A percentile compares a stretch with the other conserved stretches of the same genome.
Evolutionary conservation across 306 rosid genomes (phyloP).

Genomic region (Fagus sylvatica): DNA sequence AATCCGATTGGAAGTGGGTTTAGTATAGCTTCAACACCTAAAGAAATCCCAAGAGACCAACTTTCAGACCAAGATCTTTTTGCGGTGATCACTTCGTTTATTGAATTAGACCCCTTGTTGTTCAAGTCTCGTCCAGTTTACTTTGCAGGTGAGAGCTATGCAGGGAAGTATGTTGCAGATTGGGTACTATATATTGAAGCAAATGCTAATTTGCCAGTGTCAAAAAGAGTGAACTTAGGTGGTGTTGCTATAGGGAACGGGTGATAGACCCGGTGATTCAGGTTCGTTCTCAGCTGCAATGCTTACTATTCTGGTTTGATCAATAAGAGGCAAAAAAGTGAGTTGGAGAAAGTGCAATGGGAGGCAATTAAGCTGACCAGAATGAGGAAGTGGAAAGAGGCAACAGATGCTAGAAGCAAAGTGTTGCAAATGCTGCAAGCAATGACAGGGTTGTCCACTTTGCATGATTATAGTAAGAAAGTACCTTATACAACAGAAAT

Average conservation of each 20-base stretch:
- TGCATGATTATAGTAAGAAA: conserved; percentile 56
- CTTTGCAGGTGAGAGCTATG: conserved; percentile 82
- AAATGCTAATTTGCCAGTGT: conserved; percentile 30
- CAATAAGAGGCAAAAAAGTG: conserved; percentile 59
- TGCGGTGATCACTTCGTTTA: conserved; percentile 57
- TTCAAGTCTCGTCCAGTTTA: conserved; percentile 68
- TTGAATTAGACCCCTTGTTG: conserved; percentile 39
- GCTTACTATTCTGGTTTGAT: conserved; percentile 62
- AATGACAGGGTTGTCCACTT: conserved; percentile 75
- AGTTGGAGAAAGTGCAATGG: conserved; percentile 49
- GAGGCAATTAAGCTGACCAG: conserved; percentile 42
- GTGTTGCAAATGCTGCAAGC: conserved; percentile 23
- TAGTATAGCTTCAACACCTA: conserved; percentile 50
- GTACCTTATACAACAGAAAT: conserved; percentile 32
- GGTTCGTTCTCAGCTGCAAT: conserved; percentile 54
- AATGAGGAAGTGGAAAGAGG: conserved; percentile 50
- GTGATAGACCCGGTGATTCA: conserved; percentile 63
- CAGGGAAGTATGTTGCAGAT: conserved; percentile 77
- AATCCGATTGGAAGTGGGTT: conserved; percentile 81
- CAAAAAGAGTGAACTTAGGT: conserved; percentile 42
- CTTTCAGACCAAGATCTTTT: conserved; percentile 54
- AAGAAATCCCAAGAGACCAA: conserved; percentile 72
- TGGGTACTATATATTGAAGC: conserved; percentile 58
- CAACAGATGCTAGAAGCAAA: conserved; percentile 36
- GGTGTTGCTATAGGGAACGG: conserved; percentile 85